A percentile compares a stretch with the other conserved stretches of the same genome.
Conservation (phyloP, 1,284 basidiomycete genomes). For the Apiotrichum brassicae region DNA sequence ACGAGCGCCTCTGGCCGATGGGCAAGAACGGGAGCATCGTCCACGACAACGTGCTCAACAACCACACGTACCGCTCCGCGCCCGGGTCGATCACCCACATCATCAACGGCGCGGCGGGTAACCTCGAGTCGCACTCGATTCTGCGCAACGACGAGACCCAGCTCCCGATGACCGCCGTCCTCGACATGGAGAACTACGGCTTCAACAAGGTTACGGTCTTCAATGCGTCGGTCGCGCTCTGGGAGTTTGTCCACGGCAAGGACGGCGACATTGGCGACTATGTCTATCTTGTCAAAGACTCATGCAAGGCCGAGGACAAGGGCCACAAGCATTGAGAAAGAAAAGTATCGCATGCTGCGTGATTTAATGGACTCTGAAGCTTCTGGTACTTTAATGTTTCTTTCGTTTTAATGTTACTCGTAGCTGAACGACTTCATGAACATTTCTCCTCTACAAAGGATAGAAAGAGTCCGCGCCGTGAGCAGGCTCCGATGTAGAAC, state of each 20-base stretch:
- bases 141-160: conserved; percentile 14
- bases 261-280: conserved; percentile 24
- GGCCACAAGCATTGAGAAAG: neutral
- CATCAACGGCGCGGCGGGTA: conserved; percentile 39
- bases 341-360: too few relatives aligned
- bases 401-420: too few relatives aligned
- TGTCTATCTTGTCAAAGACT: conserved; percentile 20
- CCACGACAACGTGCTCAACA: conserved; percentile 26
- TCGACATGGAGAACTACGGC: conserved; percentile 30
- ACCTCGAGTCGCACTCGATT: conserved; percentile 37
- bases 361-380: too few relatives aligned
- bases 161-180: conserved; percentile 24
- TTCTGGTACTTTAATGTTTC: too few relatives aligned
- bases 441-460: too few relatives aligned
- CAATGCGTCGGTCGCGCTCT: conserved; percentile 28
- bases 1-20: conserved; percentile 39
- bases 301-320: too few relatives aligned
- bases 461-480: too few relatives aligned
- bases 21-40: conserved; percentile 29
- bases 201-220: conserved; percentile 32
- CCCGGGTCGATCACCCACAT: conserved; percentile 24
- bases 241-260: conserved; percentile 23
- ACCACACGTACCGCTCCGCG: conserved; percentile 25
- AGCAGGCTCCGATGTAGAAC: too few relatives aligned
- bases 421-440: too few relatives aligned